These are phyloP conservation scores for Penicillium sp. DNA, from an alignment of 2,329 filamentous ascomycete genomes.

Conservation along the genomic window DNA sequence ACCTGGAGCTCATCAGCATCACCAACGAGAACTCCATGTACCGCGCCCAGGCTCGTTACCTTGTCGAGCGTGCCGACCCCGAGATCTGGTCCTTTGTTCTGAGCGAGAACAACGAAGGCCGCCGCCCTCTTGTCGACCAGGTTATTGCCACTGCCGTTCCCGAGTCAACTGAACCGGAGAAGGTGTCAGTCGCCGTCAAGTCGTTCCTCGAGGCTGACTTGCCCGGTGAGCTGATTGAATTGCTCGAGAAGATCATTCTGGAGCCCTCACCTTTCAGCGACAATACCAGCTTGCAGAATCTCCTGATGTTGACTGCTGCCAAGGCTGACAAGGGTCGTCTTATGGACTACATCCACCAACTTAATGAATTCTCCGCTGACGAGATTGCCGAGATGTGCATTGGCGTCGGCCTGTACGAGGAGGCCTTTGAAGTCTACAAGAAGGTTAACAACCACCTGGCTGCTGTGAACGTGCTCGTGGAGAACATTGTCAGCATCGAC, in stretches of 20 bases:
- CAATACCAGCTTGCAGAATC: conserved; percentile 92
- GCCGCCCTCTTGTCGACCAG: conserved; percentile 90
- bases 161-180: conserved; percentile 85
- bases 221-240: conserved; percentile 89
- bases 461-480: conserved; percentile 87
- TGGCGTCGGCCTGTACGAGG: conserved; percentile 89
- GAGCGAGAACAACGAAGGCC: conserved; percentile 91
- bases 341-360: conserved; percentile 91
- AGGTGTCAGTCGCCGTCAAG: conserved; percentile 90
- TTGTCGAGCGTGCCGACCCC: conserved; percentile 80
- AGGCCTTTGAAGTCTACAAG: conserved; percentile 98
- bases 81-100: conserved; percentile 96
- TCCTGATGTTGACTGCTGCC: conserved; percentile 91
- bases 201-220: conserved; percentile 88
- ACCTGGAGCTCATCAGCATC: conserved; percentile 92
- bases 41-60: conserved; percentile 91
- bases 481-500: conserved; percentile 96
- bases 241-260: conserved; percentile 98
- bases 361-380: conserved; percentile 83
- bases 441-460: conserved; percentile 87
- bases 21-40: conserved; percentile 99
- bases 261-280: conserved; percentile 99
- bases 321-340: conserved; percentile 94
- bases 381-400: conserved; percentile 93
- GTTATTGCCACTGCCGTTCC: conserved; percentile 93